Base-by-base conservation (phyloP, 805 yeast genomes). In the Zygoascus tannicola region DNA sequence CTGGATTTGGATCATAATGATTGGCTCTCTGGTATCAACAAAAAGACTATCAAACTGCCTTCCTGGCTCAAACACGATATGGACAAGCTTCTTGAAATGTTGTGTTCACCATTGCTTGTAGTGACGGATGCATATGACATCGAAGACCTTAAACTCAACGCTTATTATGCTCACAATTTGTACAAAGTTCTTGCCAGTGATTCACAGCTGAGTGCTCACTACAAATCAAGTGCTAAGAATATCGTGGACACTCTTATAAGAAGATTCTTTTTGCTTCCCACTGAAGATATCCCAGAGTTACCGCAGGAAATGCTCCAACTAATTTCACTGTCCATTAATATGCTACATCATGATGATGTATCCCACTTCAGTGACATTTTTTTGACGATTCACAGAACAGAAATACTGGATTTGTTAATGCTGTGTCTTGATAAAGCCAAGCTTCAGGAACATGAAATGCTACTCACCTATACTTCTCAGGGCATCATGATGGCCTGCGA, bases 111-210 rank as follows among this genome's bases (percentile, higher is more conserved):
- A 4, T 56, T 84, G 8, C 55, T 77, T 37, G 10, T 8, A 12
- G 30, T 12, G 12, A 7, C 7, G 7, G 59, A 65, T 48, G 65
- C 56, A 53, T 65, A 51, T 21, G 74, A 67, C 12, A 32, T 21
- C 21, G 83, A 80, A 52, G 95, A 87, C 57, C 65, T 76, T 42
- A 76, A 70, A 2, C 64, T 74, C 18, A 78, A 83, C 52, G 65
- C 77, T 1, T 87, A 87, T 57, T 73, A 80, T 45, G 55, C 83
- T 38, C 67, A 69, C 15, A 67, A 74, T 0, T 53, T 87, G 5
- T 59, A 69, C 5, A 72, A 73, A 35, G 71, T 85, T 1, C 57
- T 85, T 22, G 20, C 37, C 4, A 22, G 36, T 59, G 73, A 7
- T 72, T 82, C 52, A 71, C 69, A 22, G 65, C 73, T 20, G 88